Evolutionary conservation across 2,329 filamentous ascomycete genomes (phyloP), one percentile per base, ranked within the genome.

Genomic region (Fusarium fujikuroi): DNA sequence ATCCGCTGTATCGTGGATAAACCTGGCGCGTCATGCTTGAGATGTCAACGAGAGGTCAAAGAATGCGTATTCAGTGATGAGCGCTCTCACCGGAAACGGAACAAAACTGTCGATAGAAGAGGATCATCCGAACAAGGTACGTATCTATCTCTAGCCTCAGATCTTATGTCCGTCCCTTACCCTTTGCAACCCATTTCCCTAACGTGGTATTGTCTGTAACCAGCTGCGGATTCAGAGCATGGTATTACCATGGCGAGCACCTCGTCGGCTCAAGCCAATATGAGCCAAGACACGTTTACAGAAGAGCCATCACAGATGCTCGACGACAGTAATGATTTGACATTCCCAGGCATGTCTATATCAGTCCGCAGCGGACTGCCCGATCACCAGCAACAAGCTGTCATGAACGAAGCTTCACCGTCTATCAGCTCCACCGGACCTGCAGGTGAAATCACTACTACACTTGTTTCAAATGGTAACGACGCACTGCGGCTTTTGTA

Each of bases 401-500:
- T 8, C 1, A 37, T 40, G 8, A n/a, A 43, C 21, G 59, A 39
- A 30, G 12, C 36, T 9, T 60, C 57, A 5, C 57, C 57, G 18
- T 40, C 57, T 21, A 28, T 40, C 7, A 21, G 57, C 7, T 34
- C 57, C 3, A 14, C 23, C 1, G 44, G 25, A 25, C 57, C 25
- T 11, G 21, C 46, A 16, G 49, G 58, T n/a, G 53, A 57, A 10
- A 57, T 73, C 9, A 60, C 69, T 3, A 78, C 83, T 52, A 86
- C 83, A 1, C 85, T 88, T 14, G 87, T 88, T 7, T 86, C 86
- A 0, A 88, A 84, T 64, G 85, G 85, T 16, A 88, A 87, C 58
- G 86, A 88, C 79, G 87, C 87, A 9, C 74, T 88, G 40, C 87
- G 86, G 54, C 80, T 88, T 23, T 79, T 88, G 3, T 88, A 88